phyloP scores from a whole-genome alignment of 140 eudicot species.

The Bidens hawaiensis region DNA sequence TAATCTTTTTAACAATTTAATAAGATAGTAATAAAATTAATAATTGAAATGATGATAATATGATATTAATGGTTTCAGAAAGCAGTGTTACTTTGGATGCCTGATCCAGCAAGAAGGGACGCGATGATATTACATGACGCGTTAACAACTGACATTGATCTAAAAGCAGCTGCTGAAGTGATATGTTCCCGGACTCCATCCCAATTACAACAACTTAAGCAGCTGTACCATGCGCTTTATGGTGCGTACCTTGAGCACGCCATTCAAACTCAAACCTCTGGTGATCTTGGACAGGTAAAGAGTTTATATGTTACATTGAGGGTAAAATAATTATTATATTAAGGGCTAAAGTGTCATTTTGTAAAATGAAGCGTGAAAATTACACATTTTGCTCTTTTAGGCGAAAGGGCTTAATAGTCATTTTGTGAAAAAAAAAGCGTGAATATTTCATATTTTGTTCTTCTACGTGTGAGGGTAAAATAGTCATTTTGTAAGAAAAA shows the following conservation, averaged over 20 bases:
- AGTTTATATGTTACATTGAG: no score
- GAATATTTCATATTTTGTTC: no score
- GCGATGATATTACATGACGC: conserved; percentile 62
- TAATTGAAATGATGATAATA: background rate
- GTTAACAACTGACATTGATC: conserved; percentile 37
- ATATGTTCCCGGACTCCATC: conserved; percentile 79
- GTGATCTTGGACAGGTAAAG: conserved; percentile 69
- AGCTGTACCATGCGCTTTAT: conserved; percentile 49
- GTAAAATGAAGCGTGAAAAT: no score
- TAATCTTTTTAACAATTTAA: background rate
- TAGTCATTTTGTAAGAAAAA: background rate
- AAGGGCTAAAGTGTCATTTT: no score
- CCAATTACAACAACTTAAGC: conserved; percentile 69
- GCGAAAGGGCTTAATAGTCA: no score
- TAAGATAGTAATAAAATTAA: no score
- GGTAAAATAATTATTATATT: no score
- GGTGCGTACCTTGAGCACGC: conserved; percentile 76
- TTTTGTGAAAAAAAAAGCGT: no score
- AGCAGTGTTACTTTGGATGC: conserved; percentile 85
- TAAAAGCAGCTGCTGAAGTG: conserved; percentile 81
- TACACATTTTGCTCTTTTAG: no score
- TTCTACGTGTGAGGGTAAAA: no score
- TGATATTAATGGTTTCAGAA: conserved; percentile 55
- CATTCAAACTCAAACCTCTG: conserved; percentile 57
- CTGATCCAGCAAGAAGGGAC: conserved; percentile 79